These are phyloP conservation scores for Globisporangium emineosum DNA, from an alignment of 352 stramenopile species.

Conservation along the genomic window DNA sequence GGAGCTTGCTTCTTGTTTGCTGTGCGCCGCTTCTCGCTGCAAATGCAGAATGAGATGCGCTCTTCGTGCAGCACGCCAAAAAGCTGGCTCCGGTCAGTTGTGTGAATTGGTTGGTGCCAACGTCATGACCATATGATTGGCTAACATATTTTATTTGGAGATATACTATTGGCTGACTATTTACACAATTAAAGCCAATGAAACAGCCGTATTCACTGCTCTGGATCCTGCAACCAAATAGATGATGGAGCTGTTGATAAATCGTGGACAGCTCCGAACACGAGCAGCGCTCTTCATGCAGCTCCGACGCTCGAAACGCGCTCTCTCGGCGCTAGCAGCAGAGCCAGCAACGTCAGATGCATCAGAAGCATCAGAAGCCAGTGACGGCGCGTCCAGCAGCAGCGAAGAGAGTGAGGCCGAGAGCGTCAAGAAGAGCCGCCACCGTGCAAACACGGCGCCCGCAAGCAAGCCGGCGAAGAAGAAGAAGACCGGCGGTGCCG, in stretches of 20 bases:
- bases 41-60: constrained; percentile 10
- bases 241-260: neutral
- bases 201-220: neutral
- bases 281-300: constrained; percentile 7
- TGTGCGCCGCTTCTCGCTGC: neutral
- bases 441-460: neutral
- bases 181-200: neutral
- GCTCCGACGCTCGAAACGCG: constrained; percentile 14
- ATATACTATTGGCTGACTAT: neutral
- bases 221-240: neutral
- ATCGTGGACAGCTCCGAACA: neutral
- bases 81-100: neutral
- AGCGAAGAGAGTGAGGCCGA: neutral
- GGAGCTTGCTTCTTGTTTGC: neutral
- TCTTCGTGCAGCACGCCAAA: neutral
- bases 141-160: neutral
- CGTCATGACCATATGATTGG: neutral
- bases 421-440: neutral
- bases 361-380: neutral
- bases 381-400: too few species aligned
- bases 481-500: neutral
- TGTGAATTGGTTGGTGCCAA: constrained; percentile 3
- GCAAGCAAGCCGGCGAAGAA: neutral
- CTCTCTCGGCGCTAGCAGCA: neutral
- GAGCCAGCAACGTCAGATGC: neutral